Percentiles rank a stretch among this genome's conserved stretches.
Evolutionary conservation across 139 green algal genomes (phyloP).

Genomic region (Chlamydomonas sphaeroides): DNA sequence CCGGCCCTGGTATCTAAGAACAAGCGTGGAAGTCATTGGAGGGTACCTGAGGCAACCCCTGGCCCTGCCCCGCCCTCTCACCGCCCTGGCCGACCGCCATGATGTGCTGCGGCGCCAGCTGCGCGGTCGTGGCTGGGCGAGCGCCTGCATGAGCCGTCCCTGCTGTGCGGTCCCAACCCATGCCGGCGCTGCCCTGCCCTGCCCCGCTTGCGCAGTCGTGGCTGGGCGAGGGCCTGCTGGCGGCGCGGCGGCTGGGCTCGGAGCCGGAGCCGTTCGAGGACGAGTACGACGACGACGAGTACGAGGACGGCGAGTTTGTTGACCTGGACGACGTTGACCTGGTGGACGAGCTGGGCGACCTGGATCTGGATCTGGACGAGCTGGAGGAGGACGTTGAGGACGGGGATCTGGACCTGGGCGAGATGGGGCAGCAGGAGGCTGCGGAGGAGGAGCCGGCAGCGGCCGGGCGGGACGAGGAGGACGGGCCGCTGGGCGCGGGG

Average conservation of each 20-base stretch:
- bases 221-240: neutral
- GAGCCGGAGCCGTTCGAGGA: conserved; percentile 48
- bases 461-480: neutral
- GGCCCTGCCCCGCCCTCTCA: too few relatives aligned
- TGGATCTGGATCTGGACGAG: neutral
- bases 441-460: neutral
- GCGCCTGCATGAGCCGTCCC: too few relatives aligned
- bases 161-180: too few relatives aligned
- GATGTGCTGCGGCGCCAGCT: too few relatives aligned
- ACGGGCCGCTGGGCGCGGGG: too few relatives aligned
- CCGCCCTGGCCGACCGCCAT: too few relatives aligned
- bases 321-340: conserved; percentile 38
- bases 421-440: neutral
- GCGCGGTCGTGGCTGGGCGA: too few relatives aligned
- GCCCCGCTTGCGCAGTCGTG: too few relatives aligned
- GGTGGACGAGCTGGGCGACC: neutral
- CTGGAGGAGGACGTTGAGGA: neutral
- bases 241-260: conserved; percentile 24
- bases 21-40: too few relatives aligned
- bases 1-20: too few relatives aligned
- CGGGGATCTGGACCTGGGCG: neutral
- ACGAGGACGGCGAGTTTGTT: conserved; percentile 38
- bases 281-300: conserved; percentile 43
- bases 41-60: too few relatives aligned
- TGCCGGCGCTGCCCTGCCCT: too few relatives aligned